phyloP scores from a whole-genome alignment of 352 stramenopile species.

The Elongisporangium senticosum region DNA sequence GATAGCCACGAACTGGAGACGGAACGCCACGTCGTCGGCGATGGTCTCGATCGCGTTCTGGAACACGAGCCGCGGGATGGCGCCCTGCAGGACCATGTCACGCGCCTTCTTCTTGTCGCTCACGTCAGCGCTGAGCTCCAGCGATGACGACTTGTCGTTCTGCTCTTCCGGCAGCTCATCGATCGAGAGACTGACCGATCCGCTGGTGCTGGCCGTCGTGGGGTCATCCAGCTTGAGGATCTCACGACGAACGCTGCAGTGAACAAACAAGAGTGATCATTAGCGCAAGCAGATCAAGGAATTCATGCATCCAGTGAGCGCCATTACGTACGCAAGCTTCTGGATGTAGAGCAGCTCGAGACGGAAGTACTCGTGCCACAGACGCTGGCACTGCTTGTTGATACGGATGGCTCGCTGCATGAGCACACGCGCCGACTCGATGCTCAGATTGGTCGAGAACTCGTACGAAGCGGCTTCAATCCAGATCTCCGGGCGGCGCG shows the following conservation, averaged over 20 bases:
- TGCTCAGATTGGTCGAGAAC: conserved; percentile 81
- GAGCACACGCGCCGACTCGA: conserved; percentile 84
- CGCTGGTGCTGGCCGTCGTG: conserved; percentile 8
- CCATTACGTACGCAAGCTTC: conserved; percentile 54
- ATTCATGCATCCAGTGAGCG: too few relatives aligned
- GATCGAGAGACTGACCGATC: conserved; percentile 37
- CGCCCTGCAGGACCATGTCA: conserved; percentile 67
- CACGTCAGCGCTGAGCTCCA: conserved; percentile 18
- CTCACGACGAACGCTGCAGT: conserved; percentile 57
- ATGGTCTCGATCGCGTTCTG: conserved; percentile 64
- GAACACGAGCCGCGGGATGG: conserved; percentile 82
- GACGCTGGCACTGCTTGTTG: conserved; percentile 69
- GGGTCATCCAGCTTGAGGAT: conserved; percentile 63
- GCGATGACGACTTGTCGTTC: conserved; percentile 4
- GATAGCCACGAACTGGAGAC: conserved; percentile 72
- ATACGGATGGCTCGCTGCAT: conserved; percentile 92
- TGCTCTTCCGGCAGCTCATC: conserved; percentile 58
- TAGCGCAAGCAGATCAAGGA: not conserved
- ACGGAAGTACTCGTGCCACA: conserved; percentile 90
- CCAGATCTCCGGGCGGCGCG: conserved; percentile 82
- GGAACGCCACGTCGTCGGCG: conserved; percentile 55
- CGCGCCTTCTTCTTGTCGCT: conserved; percentile 55
- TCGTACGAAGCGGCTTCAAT: conserved; percentile 89
- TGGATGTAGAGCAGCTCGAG: conserved; percentile 89
- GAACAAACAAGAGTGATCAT: not conserved